Conservation (phyloP, 176 grass and related monocot genomes). For the Musa schizocarpa region DNA sequence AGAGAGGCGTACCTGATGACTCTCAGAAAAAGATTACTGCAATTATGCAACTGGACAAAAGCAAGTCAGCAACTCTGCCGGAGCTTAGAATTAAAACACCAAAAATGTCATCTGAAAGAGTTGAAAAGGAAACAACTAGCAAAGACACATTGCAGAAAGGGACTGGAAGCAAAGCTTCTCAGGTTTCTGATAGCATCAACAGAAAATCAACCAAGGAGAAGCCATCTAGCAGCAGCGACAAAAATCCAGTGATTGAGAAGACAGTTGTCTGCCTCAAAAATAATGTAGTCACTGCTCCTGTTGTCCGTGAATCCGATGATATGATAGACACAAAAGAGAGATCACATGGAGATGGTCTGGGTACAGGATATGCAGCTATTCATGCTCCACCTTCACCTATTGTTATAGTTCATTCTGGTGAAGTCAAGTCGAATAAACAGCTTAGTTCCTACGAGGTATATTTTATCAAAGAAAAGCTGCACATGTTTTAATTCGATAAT, state of each 20-base stretch:
- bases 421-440: conserved; percentile 20
- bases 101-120: conserved; percentile 12
- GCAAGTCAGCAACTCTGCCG: conserved; percentile 66
- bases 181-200: conserved; percentile 18
- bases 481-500: conserved; percentile 4
- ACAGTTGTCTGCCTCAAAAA: conserved; percentile 55
- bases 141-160: conserved; percentile 28
- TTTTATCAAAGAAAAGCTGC: conserved; percentile 16
- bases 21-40: conserved; percentile 57
- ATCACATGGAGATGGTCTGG: conserved; percentile 21
- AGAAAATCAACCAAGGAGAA: conserved; percentile 27
- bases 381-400: conserved; percentile 50
- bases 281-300: conserved; percentile 28
- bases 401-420: conserved; percentile 20
- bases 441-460: conserved; percentile 44
- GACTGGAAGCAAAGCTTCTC: conserved; percentile 23
- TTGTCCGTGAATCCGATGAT: conserved; percentile 18
- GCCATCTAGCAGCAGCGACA: conserved; percentile 28
- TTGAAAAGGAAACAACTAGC: conserved; percentile 19
- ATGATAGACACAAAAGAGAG: conserved; percentile 19
- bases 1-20: conserved; percentile 39
- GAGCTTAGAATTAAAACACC: conserved; percentile 41
- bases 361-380: conserved; percentile 35
- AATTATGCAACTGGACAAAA: conserved; percentile 62
- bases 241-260: conserved; percentile 53